Base-by-base conservation (phyloP, 768 basidiomycete species). In the Coprinopsis strossmayeri region DNA sequence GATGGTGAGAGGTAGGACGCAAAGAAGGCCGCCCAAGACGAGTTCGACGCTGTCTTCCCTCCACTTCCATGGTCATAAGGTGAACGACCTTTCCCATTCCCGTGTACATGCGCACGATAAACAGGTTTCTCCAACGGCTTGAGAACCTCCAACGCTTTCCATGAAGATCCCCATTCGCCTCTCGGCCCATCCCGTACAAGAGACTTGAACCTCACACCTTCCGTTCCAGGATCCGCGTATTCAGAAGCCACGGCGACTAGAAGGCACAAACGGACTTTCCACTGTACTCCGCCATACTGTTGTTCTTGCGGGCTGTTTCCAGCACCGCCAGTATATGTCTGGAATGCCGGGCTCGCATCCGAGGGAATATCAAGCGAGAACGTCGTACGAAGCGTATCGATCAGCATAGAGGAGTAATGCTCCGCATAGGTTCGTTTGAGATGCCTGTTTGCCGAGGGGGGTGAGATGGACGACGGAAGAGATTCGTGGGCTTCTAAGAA, bases 321-420 rank as follows among this genome's bases (percentile, higher is more conserved):
- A 20, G 34, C 28, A 17, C 60, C 58, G 27, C 78, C 76, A 3
- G 85, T 71, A 43, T 72, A 68, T 1, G 93, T 70, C 45, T 81
- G 73, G 65, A 97, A 97, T 0, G 84, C 85, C 0, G 95, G 92
- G 45, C 89, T 87, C 0, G 86, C 91, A 49, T 96, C 95, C 1
- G 86, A 81, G 0, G 94, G 95, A 50, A 99, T 94, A 60, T 94
- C 92, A 2, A 99, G 78, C 12, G 85, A 71, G 67, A 98, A 97
- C 0, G 87, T 82, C 25, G 89, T 82, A 23, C 93, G 83, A 0
- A 82, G 70, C 0, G 83, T 82, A 38, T 85, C 78, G 2, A 79
- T 64, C 3, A 85, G 78, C 59, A 91, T 84, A 10, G 84, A 81
- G 1, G 87, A 79, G 57, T 89, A 84, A 44, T 90, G 82, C 61